Evolutionary conservation across 1,284 basidiomycete species (phyloP).

Genomic region (Leccinum variabile): DNA sequence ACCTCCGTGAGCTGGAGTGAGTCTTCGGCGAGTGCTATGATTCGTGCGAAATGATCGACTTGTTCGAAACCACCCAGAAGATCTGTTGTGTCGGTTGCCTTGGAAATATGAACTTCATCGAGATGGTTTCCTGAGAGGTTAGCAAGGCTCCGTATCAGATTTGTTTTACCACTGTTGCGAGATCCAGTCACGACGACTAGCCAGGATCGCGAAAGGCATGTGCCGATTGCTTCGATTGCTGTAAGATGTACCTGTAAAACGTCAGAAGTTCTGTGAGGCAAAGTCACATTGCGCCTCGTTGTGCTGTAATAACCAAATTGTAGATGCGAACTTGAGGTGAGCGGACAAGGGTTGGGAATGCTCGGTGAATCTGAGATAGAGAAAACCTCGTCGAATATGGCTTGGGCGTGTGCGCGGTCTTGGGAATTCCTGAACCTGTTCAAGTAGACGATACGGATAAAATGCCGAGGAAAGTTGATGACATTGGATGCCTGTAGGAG

Average conservation of each 20-base stretch:
- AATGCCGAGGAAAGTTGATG: slow-evolving; percentile 46
- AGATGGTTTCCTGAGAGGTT: slow-evolving; percentile 68
- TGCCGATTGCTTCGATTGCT: slow-evolving; percentile 74
- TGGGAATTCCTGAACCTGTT: slow-evolving; percentile 78
- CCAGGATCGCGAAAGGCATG: slow-evolving; percentile 81
- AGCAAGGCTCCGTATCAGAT: slow-evolving; percentile 73
- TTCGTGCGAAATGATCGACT: slow-evolving; percentile 53
- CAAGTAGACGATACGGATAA: slow-evolving; percentile 74
- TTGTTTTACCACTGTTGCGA: slow-evolving; percentile 79
- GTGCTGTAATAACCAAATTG: slow-evolving; percentile 73
- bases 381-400: slow-evolving; percentile 68
- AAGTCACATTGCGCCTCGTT: slow-evolving; percentile 45
- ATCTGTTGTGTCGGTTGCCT: slow-evolving; percentile 91
- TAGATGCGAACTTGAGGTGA: slow-evolving; percentile 57
- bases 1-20: slow-evolving; percentile 42
- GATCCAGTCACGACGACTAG: slow-evolving; percentile 86
- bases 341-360: slow-evolving; percentile 25
- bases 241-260: slow-evolving; percentile 68
- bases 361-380: slow-evolving; percentile 29
- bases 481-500: slow-evolving; percentile 47
- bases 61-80: slow-evolving; percentile 97
- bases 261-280: slow-evolving; percentile 43
- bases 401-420: slow-evolving; percentile 65
- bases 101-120: slow-evolving; percentile 80
- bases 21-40: slow-evolving; percentile 42